Evolutionary conservation across 1,139 yeast species (phyloP).

Genomic region (Candida labiduridarum): DNA sequence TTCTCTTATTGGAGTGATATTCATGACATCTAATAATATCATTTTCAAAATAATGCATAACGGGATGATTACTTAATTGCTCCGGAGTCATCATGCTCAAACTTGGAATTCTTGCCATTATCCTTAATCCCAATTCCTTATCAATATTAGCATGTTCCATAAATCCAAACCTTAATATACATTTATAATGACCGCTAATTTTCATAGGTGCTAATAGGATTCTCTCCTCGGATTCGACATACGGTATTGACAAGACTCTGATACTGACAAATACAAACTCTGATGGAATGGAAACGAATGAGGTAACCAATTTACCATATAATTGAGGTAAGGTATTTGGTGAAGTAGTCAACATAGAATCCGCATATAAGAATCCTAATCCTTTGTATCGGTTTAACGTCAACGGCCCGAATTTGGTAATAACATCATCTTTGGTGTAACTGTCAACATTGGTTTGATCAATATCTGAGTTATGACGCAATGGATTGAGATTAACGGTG

Average conservation of each 20-base stretch:
- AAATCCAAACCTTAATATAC: conserved; percentile 49
- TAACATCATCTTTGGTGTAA: conserved; percentile 16
- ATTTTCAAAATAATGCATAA: conserved; percentile 41
- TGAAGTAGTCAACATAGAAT: conserved; percentile 31
- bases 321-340: conserved; percentile 47
- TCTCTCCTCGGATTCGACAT: conserved; percentile 38
- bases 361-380: conserved; percentile 44
- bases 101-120: conserved; percentile 28
- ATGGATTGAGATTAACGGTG: conserved; percentile 23
- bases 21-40: conserved; percentile 32
- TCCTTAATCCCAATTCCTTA: conserved; percentile 25
- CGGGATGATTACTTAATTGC: conserved; percentile 18
- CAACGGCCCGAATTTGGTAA: conserved; percentile 24
- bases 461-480: conserved; percentile 7
- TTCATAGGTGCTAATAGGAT: conserved; percentile 40
- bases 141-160: conserved; percentile 42
- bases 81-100: conserved; percentile 16
- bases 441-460: neutral
- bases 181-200: conserved; percentile 47
- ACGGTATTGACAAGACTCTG: conserved; percentile 44
- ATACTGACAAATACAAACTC: conserved; percentile 44
- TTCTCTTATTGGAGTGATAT: conserved; percentile 16
- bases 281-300: conserved; percentile 46
- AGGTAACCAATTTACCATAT: conserved; percentile 34
- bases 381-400: conserved; percentile 32